A percentile compares a stretch with the other conserved stretches of the same genome.
phyloP scores from a whole-genome alignment of 1,284 basidiomycete species.

The Moesziomyces aphidis region DNA sequence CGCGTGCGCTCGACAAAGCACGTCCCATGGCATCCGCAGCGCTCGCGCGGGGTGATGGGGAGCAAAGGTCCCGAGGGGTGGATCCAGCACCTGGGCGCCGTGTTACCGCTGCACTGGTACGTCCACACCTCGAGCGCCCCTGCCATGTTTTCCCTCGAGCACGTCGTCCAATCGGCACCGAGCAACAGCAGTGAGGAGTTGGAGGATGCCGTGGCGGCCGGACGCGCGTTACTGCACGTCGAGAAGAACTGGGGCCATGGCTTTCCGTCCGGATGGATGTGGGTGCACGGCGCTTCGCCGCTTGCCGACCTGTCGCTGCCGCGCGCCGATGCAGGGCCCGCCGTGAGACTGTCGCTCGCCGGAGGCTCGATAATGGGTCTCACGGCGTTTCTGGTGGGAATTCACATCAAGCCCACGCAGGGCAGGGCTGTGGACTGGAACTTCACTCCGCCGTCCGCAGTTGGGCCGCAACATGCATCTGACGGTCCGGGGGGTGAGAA shows the following conservation, averaged over 20 bases:
- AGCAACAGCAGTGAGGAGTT: background rate
- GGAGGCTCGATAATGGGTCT: conserved; percentile 34
- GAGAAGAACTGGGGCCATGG: conserved; percentile 49
- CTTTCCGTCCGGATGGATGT: conserved; percentile 45
- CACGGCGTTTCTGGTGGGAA: conserved; percentile 36
- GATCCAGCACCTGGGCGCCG: conserved; percentile 34
- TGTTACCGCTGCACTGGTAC: conserved; percentile 43
- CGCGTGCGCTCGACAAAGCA: conserved; percentile 15
- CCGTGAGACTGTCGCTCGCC: conserved; percentile 12
- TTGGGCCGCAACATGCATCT: conserved; percentile 16
- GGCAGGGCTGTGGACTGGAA: conserved; percentile 12
- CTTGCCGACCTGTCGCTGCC: conserved; percentile 11
- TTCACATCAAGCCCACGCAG: conserved; percentile 6
- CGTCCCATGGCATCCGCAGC: conserved; percentile 13
- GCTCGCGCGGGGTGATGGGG: conserved; percentile 10
- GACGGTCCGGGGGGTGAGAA: background rate
- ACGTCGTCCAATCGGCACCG: conserved; percentile 2
- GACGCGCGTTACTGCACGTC: conserved; percentile 20
- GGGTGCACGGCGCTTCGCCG: conserved; percentile 25
- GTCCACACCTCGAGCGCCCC: conserved; percentile 31
- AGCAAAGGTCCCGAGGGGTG: conserved; percentile 26
- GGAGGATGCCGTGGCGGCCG: conserved; percentile 24
- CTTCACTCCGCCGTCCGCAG: conserved; percentile 31
- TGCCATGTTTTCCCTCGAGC: conserved; percentile 28
- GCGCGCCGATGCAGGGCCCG: background rate